Base-by-base conservation (phyloP, 129 eudicot genomes). In the Apium graveolens region DNA sequence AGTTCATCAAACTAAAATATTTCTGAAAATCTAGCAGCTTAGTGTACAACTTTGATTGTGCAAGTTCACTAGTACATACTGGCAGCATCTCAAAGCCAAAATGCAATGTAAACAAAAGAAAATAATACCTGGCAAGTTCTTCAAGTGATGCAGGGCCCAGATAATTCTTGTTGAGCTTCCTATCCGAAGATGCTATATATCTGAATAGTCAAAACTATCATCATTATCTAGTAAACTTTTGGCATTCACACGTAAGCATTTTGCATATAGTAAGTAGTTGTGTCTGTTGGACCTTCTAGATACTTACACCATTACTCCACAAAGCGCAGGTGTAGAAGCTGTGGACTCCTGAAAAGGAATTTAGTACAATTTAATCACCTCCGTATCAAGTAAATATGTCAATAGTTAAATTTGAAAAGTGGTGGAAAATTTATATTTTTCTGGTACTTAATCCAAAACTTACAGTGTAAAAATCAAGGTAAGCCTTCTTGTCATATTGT, bases 401-500 rank as follows among this genome's bases (percentile, higher is more conserved):
- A 32, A 42, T 39, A 31, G 17, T 44, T 35, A 5, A 66, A 68
- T 9, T 20, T 17, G 68, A 65, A 6, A 38, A 24, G 12, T 27
- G 60, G 32, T 1, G 13, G 43, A 17, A 31, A 73, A 24, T 18
- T 71, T 24, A 60, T 18, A 24, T 55, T 57, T 35, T 24, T 5
- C n/a, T 34, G 32, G 53, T 5, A 63, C 16, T 26, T 3, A 66
- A 74, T 27, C 75, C 21, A 6, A 77, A 60, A 81, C 98, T 85
- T 85, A 94, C 98, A 17, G 97, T 91, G 89, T 84, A 94, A 80
- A 94, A 87, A 79, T 94, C 98, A 60, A 94, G 78, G 70, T 88
- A 86, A 55, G 55, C 96, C 82, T 94, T 94, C 84, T 87, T 81
- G 89, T 94, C 98, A 80, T 94, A 94, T 83, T 94, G 98, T 85